Base-by-base conservation (phyloP, 352 stramenopile genomes). In the Globisporangium perplexum region DNA sequence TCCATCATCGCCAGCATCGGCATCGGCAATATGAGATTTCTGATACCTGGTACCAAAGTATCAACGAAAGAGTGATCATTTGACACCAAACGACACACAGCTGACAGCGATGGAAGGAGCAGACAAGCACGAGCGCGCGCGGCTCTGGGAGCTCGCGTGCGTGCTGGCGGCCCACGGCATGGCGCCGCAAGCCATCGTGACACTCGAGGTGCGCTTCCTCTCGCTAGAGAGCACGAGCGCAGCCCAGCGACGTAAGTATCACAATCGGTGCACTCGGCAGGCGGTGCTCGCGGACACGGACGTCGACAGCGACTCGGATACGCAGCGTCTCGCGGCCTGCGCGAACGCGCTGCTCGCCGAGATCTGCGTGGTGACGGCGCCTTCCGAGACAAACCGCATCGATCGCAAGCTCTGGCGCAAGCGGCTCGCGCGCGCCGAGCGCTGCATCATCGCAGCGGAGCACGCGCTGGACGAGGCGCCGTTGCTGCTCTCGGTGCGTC, bases 111-210 rank as follows among this genome's bases (percentile, higher is more conserved):
- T n/a, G n/a, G n/a, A n/a, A n/a, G n/a, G n/a, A n/a, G n/a, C n/a
- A n/a, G n/a, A n/a, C n/a, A n/a, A n/a, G n/a, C n/a, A n/a, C n/a
- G 69, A 77, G 42, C 49, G 77, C 54, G 56, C 58, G 59, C 73
- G 86, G 57, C 59, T 92, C 14, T 92, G 82, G 82, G 72, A 53
- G 51, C 66, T 92, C 28, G 74, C 74, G n/a, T 68, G 66, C 28
- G 42, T 79, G 24, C 50, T 90, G 5, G 49, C 59, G 11, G 50
- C 76, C 33, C 65, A 82, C 50, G 38, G 80, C 12, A 63, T 83
- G 39, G 53, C 53, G 17, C 45, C 63, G 1, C 71, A 84, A 57
- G 68, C 72, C 3, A 58, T 64, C 20, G 50, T 65, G 55, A 86
- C 69, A 49, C 61, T 92, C 31, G 66, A 89, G 66, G 72, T 88